Conservation (phyloP, 495 filamentous ascomycete species). For the Xanthoparmelia taractica region DNA sequence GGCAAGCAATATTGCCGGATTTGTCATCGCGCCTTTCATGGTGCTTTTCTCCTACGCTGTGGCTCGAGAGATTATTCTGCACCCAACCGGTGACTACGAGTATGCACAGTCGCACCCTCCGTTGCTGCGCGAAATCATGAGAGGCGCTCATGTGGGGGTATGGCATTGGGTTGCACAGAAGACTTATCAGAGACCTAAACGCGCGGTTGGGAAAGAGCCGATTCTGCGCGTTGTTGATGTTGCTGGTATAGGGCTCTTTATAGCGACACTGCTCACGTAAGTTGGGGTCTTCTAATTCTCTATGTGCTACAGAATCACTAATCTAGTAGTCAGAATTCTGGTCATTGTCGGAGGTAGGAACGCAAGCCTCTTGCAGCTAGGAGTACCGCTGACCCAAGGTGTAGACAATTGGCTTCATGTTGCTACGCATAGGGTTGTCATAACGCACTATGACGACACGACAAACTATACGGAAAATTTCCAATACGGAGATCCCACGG, state of each 20-base stretch:
- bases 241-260: constrained; percentile 11
- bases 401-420: constrained; percentile 16
- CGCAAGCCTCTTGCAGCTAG: background rate
- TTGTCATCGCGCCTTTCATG: constrained; percentile 18
- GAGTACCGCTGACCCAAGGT: background rate
- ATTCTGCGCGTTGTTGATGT: constrained; percentile 8
- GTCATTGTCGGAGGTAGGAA: constrained; percentile 11
- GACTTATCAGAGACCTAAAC: background rate
- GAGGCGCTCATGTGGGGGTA: constrained; percentile 9
- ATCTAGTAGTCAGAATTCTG: background rate
- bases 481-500: background rate
- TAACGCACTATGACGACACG: background rate
- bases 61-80: constrained; percentile 11
- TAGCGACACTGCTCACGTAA: constrained; percentile 9
- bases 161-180: constrained; percentile 13
- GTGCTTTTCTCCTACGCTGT: constrained; percentile 17
- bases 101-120: background rate
- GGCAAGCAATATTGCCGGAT: constrained; percentile 18
- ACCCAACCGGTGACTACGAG: background rate
- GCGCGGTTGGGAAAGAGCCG: background rate
- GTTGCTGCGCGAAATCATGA: constrained; percentile 13
- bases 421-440: background rate
- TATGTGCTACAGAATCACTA: background rate
- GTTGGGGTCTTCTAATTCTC: background rate
- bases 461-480: constrained; percentile 1